Conservation (phyloP, 2,329 filamentous ascomycete species). For the Paracoccidioides brasiliensis region DNA sequence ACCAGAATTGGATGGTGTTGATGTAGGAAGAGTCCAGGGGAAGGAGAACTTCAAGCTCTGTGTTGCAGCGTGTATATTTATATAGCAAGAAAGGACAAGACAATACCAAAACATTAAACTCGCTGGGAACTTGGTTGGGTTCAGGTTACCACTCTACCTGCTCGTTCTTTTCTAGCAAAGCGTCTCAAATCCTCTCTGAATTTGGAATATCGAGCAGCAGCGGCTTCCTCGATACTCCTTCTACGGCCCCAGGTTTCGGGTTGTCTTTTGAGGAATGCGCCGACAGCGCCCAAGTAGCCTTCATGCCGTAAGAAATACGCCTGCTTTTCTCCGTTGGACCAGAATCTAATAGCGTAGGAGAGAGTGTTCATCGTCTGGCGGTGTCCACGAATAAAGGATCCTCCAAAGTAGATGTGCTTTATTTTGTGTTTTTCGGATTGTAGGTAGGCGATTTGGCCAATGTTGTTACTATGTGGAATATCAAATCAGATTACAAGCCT, state of each 20-base stretch:
- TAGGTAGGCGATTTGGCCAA: constrained; percentile 94
- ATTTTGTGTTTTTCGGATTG: constrained; percentile 89
- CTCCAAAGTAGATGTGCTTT: constrained; percentile 92
- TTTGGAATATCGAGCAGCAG: constrained; percentile 17
- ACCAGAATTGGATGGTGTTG: too few species aligned
- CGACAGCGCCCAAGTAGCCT: constrained; percentile 86
- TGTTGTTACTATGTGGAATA: constrained; percentile 61
- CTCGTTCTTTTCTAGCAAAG: not conserved
- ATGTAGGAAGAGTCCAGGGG: too few species aligned
- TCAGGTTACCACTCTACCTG: not conserved
- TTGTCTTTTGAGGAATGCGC: constrained; percentile 84
- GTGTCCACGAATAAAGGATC: constrained; percentile 91
- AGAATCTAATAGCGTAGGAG: constrained; percentile 94
- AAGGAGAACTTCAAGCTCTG: too few species aligned
- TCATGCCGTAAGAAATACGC: constrained; percentile 94
- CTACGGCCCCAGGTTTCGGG: constrained; percentile 82
- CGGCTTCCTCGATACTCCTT: constrained; percentile 53
- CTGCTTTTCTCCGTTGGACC: constrained; percentile 86
- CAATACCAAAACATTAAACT: too few species aligned
- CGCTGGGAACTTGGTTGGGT: not conserved
- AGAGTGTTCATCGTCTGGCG: constrained; percentile 96
- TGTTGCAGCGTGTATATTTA: too few species aligned
- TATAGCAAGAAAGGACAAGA: too few species aligned
- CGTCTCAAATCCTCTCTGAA: constrained; percentile 1
- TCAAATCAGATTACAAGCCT: not conserved